Evolutionary conservation across 2,329 filamentous ascomycete species (phyloP), one percentile per base, ranked within the genome.

Genomic region (Lachnellula suecica): DNA sequence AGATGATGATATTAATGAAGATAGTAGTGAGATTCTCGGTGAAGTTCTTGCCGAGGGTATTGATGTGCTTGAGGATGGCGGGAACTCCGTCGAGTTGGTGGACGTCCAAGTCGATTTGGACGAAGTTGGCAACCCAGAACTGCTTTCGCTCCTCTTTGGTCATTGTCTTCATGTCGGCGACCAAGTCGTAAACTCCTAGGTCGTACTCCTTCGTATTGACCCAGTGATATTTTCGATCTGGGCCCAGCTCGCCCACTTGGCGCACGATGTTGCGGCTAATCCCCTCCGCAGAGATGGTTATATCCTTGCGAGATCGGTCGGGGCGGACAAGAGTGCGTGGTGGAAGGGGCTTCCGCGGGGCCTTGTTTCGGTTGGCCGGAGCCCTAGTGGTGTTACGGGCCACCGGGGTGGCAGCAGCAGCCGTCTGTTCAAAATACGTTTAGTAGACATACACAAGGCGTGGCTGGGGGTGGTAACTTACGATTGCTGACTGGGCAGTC

Each of bases 61-160:
- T 17, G 9, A 35, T 35, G 9, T 17, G 2, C 2, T 13, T 17
- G 4, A 35, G 15, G 31, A 35, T 17, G 2, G 6, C 9, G 15
- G 31, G 5, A 17, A 35, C 9, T 35, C 31, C 31, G 9, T 42
- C 41, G 13, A 47, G n/a, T 23, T 44, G 23, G 27, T 29, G 24
- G 34, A 35, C 38, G 25, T 47, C 31, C 20, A 47, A 25, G 23
- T 31, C 20, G 23, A 52, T 48, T 27, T 51, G 47, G 17, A 46
- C 35, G 7, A 35, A 41, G 9, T 47, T 54, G n/a, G 27, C 17
- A 1, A 11, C 3, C n/a, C 27, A 54, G n/a, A 51, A 47, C 7
- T 22, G 22, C 17, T 23, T 13, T 7, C 25, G 34, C 13, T 46
- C 52, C 2, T 27, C 15, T 1, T 11, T 19, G 2, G 25, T 8